These are phyloP conservation scores for Tilletia setariae DNA, from an alignment of 1,284 basidiomycete genomes.

Conservation along the genomic window DNA sequence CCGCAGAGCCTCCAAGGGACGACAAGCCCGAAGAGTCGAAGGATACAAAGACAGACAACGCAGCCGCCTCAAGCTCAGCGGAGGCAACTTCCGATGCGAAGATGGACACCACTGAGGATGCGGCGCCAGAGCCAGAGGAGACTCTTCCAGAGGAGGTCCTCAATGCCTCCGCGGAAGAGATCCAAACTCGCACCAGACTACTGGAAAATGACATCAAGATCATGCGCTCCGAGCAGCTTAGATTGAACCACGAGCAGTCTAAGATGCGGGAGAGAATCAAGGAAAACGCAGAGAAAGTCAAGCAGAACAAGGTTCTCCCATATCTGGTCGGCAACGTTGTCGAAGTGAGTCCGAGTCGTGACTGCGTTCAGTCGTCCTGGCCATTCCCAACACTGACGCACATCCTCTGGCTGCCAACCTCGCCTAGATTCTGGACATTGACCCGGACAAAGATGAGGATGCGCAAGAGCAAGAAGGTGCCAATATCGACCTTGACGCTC, in stretches of 20 bases:
- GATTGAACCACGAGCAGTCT: slow-evolving; percentile 87
- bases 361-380: background rate
- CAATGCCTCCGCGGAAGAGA: slow-evolving; percentile 45
- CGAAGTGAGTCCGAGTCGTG: slow-evolving; percentile 25
- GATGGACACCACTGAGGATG: slow-evolving; percentile 16
- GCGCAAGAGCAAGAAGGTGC: slow-evolving; percentile 67
- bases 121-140: slow-evolving; percentile 13
- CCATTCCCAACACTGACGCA: too few relatives aligned
- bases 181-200: slow-evolving; percentile 49
- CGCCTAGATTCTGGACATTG: slow-evolving; percentile 82
- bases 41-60: background rate
- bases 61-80: background rate
- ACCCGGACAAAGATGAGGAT: slow-evolving; percentile 80
- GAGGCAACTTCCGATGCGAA: slow-evolving; percentile 8
- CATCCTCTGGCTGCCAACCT: too few relatives aligned
- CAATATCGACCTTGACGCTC: slow-evolving; percentile 85
- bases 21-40: background rate
- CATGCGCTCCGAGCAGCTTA: slow-evolving; percentile 68
- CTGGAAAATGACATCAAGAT: slow-evolving; percentile 54
- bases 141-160: slow-evolving; percentile 45
- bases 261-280: slow-evolving; percentile 98
- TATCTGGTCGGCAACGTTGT: slow-evolving; percentile 93
- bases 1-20: slow-evolving; percentile 15
- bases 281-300: slow-evolving; percentile 97
- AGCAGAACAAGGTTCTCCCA: slow-evolving; percentile 98